Conservation (phyloP, 2,329 filamentous ascomycete genomes). For the Talaromyces amestolkiae region DNA sequence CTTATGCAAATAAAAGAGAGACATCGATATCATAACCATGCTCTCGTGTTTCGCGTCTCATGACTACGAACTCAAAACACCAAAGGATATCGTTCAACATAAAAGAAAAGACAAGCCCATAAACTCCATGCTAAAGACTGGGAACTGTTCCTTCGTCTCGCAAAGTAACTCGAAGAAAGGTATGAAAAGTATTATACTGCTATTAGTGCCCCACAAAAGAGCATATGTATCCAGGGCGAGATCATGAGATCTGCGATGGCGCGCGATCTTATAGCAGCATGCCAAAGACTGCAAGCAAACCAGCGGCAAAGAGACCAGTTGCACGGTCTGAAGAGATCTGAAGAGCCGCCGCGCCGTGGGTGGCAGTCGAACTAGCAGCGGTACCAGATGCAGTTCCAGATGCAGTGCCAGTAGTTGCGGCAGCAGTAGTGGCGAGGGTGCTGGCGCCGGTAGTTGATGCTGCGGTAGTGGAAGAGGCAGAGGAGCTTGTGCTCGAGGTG, state of each 20-base stretch:
- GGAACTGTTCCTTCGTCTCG: conserved; percentile 7
- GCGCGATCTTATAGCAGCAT: conserved; percentile 52
- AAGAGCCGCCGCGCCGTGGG: conserved; percentile 41
- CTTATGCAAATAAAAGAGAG: conserved; percentile 15
- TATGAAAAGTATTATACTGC: conserved; percentile 7
- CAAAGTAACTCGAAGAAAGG: conserved; percentile 8
- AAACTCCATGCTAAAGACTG: conserved; percentile 20
- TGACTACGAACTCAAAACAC: conserved; percentile 12
- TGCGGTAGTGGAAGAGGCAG: conserved; percentile 29
- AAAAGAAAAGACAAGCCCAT: conserved; percentile 11
- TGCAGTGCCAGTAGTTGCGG: conserved; percentile 27
- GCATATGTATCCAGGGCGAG: neutral
- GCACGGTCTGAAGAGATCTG: conserved; percentile 51
- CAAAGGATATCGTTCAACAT: conserved; percentile 19
- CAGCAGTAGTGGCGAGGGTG: conserved; percentile 28
- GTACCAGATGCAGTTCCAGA: conserved; percentile 35
- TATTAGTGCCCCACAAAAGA: conserved; percentile 2
- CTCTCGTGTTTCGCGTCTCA: conserved; percentile 14
- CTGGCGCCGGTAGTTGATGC: conserved; percentile 33
- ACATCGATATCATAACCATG: conserved; percentile 20
- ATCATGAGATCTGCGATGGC: neutral
- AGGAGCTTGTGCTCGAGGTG: conserved; percentile 20
- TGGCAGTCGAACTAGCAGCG: conserved; percentile 30
- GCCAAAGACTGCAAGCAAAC: conserved; percentile 57
- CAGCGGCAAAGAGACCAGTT: conserved; percentile 52